phyloP scores from a whole-genome alignment of 352 stramenopile genomes.

The Plasmopara muralis region DNA sequence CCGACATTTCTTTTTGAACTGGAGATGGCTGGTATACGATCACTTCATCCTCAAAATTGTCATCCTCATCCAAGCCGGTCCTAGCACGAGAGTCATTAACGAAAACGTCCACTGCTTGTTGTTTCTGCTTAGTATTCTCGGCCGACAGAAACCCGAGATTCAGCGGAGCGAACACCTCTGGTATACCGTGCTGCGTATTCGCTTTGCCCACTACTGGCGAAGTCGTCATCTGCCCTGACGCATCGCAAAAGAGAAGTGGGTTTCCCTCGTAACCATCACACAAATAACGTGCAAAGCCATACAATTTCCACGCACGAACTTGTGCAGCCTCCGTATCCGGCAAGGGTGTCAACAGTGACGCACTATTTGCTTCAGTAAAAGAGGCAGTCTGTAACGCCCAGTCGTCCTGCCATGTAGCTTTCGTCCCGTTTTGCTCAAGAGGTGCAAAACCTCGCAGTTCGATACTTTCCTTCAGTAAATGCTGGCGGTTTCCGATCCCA shows the following conservation, averaged over 20 bases:
- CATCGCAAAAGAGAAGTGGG: conserved; percentile 40
- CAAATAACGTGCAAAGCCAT: conserved; percentile 49
- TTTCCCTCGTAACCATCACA: conserved; percentile 53
- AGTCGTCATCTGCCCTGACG: conserved; percentile 23
- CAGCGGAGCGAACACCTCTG: conserved; percentile 20
- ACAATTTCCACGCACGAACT: conserved; percentile 57
- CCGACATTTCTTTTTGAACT: conserved; percentile 23
- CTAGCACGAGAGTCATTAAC: conserved; percentile 3
- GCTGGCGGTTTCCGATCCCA: conserved; percentile 29
- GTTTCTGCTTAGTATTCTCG: conserved; percentile 16
- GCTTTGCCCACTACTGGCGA: conserved; percentile 14
- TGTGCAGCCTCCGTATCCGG: conserved; percentile 40
- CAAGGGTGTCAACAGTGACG: conserved; percentile 18
- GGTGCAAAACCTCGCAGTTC: conserved; percentile 67
- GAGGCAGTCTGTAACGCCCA: conserved; percentile 21
- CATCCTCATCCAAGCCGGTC: conserved; percentile 37
- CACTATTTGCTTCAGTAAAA: conserved; percentile 7
- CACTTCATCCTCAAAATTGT: conserved; percentile 81
- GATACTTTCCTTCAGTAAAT: conserved; percentile 64
- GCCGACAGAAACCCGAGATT: conserved; percentile 27
- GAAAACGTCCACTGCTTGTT: conserved; percentile 6
- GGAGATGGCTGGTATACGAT: conserved; percentile 76
- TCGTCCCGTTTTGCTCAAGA: conserved; percentile 21
- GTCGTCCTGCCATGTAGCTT: conserved; percentile 17
- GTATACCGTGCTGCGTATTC: conserved; percentile 8